Base-by-base conservation (phyloP, 208 protist species). In the Leishmania turanica region DNA sequence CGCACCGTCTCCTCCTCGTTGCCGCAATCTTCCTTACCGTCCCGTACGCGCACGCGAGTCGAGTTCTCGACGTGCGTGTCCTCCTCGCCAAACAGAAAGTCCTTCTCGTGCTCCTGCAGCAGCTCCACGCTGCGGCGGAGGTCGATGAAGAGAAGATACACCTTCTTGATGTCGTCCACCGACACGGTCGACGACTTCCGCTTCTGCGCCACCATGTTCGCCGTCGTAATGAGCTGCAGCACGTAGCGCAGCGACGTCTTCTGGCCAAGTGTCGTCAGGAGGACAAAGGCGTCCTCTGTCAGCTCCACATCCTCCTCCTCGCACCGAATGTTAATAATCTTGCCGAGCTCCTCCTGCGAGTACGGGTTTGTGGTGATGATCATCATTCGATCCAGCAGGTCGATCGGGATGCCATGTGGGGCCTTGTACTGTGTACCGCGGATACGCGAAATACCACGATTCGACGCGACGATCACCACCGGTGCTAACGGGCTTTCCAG, bases 261-360 rank as follows among this genome's bases (percentile, higher is more conserved):
- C 42, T 86, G 81, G 19, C 93, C 99, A 21, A 99, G 98, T 85
- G 96, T 94, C 54, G 99, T 99, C 34, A 99, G 95, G 11, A 99
- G 85, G 8, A 93, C 88, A 42, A 99, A 72, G 13, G 99, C 99
- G 54, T 99, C 97, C 6, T 99, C 97, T 34, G 93, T 93, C 89
- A 99, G 98, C 81, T 99, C 96, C 1, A 99, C 99, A 80, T 99
- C 99, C 84, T 99, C 99, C 88, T 99, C 99, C 83, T 99, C 98
- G 83, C 96, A 98, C 62, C 99, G 90, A 75, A 99, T 99, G 56
- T 93, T 77, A 58, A 99, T 95, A 87, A 99, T 99, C 83, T 99
- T 92, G 45, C 86, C 78, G 24, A 99, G 89, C 85, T 99, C 99
- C 75, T 97, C 90, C 78, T 98, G 89, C 15, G 90, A 90, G 91